A percentile compares a stretch with the other conserved stretches of the same genome.
phyloP scores from a whole-genome alignment of 805 yeast species.

The Zygotorulaspora chibaensis region DNA sequence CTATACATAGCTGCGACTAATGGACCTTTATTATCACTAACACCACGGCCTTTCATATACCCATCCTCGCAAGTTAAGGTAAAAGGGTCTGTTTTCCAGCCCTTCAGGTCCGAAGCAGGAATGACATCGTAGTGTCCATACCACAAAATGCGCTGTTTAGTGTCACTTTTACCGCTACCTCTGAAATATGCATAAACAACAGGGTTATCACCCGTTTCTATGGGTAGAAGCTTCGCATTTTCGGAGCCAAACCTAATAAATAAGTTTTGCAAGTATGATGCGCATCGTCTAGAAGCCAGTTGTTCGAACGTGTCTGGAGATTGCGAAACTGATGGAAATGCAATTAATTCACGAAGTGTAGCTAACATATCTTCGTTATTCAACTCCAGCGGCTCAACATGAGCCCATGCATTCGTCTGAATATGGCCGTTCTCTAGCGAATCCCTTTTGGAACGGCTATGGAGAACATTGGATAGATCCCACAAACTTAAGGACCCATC shows the following conservation, averaged over 20 bases:
- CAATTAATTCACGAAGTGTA: conserved; percentile 56
- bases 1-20: conserved; percentile 80
- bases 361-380: conserved; percentile 61
- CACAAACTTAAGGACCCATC: conserved; percentile 69
- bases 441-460: conserved; percentile 5
- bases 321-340: conserved; percentile 75
- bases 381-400: conserved; percentile 21
- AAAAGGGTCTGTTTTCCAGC: conserved; percentile 82
- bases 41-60: conserved; percentile 86
- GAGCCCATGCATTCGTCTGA: conserved; percentile 1
- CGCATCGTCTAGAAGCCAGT: conserved; percentile 82
- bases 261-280: conserved; percentile 61
- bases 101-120: conserved; percentile 56
- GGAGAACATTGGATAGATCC: conserved; percentile 40
- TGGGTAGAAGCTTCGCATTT: conserved; percentile 62
- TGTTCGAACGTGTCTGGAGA: conserved; percentile 49
- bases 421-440: background rate
- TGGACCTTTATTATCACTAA: conserved; percentile 94
- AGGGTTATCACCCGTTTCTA: conserved; percentile 70
- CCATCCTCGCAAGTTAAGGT: conserved; percentile 73
- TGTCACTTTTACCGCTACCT: conserved; percentile 34
- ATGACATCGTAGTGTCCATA: conserved; percentile 97
- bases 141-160: conserved; percentile 59
- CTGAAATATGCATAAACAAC: conserved; percentile 72
- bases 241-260: conserved; percentile 67